These are phyloP conservation scores for Fusarium humuli DNA, from an alignment of 2,329 filamentous ascomycete genomes.

Conservation along the genomic window DNA sequence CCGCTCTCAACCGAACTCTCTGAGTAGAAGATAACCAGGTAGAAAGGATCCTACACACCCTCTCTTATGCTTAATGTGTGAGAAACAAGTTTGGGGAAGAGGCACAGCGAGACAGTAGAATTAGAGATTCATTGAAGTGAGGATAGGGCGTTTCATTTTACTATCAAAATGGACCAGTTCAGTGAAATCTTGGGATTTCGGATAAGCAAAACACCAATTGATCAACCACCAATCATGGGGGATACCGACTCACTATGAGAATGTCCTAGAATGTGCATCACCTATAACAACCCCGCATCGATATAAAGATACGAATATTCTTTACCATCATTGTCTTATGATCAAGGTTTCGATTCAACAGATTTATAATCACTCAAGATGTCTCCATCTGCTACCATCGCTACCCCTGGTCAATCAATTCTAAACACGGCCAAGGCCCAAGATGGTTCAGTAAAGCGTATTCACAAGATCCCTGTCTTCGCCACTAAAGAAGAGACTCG, in stretches of 20 bases:
- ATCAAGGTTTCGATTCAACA: background rate
- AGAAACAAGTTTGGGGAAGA: background rate
- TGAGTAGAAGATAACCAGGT: background rate
- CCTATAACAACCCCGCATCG: slow-evolving; percentile 9
- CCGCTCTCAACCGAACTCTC: background rate
- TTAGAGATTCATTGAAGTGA: background rate
- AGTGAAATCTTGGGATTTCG: background rate
- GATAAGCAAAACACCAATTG: slow-evolving; percentile 10
- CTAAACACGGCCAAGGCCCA: slow-evolving; percentile 24
- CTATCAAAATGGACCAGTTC: background rate
- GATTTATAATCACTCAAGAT: slow-evolving; percentile 7
- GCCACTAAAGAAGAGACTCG: slow-evolving; percentile 41
- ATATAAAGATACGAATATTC: background rate
- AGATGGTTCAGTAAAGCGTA: slow-evolving; percentile 27
- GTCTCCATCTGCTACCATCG: slow-evolving; percentile 28
- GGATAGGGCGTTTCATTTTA: background rate
- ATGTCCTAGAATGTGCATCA: background rate
- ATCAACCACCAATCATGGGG: slow-evolving; percentile 21
- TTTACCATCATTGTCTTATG: background rate
- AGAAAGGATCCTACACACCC: background rate
- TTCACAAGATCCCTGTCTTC: slow-evolving; percentile 39
- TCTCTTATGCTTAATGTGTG: background rate
- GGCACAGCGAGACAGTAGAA: background rate
- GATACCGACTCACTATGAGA: slow-evolving; percentile 12
- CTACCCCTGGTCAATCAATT: background rate